phyloP scores from a whole-genome alignment of 352 stramenopile genomes.

The Phytopythium boreale region DNA sequence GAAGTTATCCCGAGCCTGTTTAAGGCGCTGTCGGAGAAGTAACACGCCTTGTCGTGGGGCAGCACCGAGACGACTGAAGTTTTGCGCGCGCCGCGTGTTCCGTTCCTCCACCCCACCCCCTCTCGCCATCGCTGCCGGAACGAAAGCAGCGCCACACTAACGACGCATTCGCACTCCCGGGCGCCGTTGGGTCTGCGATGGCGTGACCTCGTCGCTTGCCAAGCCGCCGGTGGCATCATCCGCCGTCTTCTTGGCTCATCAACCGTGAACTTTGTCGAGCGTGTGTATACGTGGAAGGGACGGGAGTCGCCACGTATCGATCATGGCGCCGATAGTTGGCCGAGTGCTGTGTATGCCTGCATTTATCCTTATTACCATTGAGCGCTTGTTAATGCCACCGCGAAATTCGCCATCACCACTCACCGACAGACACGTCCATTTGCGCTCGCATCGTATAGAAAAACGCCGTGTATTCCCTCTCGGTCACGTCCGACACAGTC shows the following conservation, averaged over 20 bases:
- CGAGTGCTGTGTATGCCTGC: not conserved
- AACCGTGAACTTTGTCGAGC: not conserved
- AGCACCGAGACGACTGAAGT: constrained; percentile 3
- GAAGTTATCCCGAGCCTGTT: constrained; percentile 85
- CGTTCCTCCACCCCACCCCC: not conserved
- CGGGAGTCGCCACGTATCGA: not conserved
- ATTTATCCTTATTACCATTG: not conserved
- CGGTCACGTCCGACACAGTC: not conserved
- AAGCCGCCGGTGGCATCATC: not conserved
- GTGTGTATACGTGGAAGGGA: not conserved
- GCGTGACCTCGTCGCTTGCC: not conserved
- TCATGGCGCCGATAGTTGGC: not conserved
- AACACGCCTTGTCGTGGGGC: constrained; percentile 6
- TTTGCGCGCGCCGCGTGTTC: not conserved
- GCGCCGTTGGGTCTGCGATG: not conserved
- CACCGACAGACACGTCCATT: too few species aligned
- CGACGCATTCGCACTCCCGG: too few species aligned
- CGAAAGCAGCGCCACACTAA: not conserved
- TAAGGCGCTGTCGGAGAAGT: constrained; percentile 85
- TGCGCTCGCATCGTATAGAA: not conserved
- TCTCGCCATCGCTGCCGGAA: not conserved
- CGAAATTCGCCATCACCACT: not conserved
- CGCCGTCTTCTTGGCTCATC: not conserved
- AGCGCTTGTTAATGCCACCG: not conserved
- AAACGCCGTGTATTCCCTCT: constrained; percentile 14